Evolutionary conservation across 2,329 filamentous ascomycete genomes (phyloP).

Genomic region (Stagonosporopsis chrysanthemi): DNA sequence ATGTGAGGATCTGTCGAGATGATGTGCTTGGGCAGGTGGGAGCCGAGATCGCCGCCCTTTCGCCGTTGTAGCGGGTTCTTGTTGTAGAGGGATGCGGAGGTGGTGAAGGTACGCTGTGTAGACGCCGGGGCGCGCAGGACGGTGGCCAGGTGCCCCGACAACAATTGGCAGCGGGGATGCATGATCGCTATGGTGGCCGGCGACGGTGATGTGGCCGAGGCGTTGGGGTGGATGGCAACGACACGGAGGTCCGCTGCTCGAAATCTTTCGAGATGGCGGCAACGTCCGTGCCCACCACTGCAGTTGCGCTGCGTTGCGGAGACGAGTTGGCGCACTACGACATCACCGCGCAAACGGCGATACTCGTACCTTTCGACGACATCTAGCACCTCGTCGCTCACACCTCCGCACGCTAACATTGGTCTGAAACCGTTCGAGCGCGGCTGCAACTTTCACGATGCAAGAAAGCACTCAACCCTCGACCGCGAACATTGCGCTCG

Average conservation of each 20-base stretch:
- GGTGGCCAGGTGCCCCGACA: slow-evolving; percentile 31
- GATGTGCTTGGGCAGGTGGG: slow-evolving; percentile 46
- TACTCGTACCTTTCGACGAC: background rate
- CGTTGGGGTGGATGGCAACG: slow-evolving; percentile 22
- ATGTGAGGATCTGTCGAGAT: slow-evolving; percentile 41
- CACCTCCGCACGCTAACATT: background rate
- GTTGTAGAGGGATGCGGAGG: slow-evolving; percentile 27
- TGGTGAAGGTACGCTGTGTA: slow-evolving; percentile 39
- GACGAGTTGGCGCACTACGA: background rate
- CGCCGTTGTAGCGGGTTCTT: slow-evolving; percentile 39
- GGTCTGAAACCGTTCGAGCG: too few relatives aligned
- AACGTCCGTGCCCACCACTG: slow-evolving; percentile 4
- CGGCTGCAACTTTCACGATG: slow-evolving; percentile 20
- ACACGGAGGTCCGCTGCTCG: slow-evolving; percentile 34
- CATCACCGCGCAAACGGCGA: background rate
- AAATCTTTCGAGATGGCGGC: slow-evolving; percentile 25
- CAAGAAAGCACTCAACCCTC: slow-evolving; percentile 58
- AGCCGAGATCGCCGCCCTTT: slow-evolving; percentile 46
- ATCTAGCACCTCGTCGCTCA: background rate
- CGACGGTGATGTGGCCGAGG: slow-evolving; percentile 25
- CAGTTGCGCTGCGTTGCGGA: slow-evolving; percentile 1
- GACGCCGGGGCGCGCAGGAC: slow-evolving; percentile 24
- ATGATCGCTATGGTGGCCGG: slow-evolving; percentile 28
- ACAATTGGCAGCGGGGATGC: slow-evolving; percentile 42
- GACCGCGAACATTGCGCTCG: slow-evolving; percentile 68